These are phyloP conservation scores for Citrullus amarus DNA, from an alignment of 306 rosid species.

Conservation along the genomic window DNA sequence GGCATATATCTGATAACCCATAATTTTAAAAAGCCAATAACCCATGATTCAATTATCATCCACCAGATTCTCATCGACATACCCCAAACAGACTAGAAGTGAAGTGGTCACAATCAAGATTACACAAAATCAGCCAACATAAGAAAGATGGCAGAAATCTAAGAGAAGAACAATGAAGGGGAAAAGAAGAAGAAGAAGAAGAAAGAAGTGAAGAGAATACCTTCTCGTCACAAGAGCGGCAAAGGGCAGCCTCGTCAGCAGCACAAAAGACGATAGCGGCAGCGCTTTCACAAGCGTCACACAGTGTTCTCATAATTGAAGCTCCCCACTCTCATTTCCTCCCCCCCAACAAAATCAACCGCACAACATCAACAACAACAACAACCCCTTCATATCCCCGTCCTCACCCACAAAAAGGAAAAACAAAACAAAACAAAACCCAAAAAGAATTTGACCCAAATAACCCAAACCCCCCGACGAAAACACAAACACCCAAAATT, in stretches of 20 bases:
- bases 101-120: background rate
- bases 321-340: slow-evolving; percentile 59
- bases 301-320: slow-evolving; percentile 90
- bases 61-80: background rate
- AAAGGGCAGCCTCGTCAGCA: slow-evolving; percentile 97
- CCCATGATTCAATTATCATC: background rate
- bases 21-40: background rate
- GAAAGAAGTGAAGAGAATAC: slow-evolving; percentile 17
- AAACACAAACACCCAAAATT: background rate
- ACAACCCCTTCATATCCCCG: background rate
- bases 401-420: background rate
- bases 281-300: slow-evolving; percentile 96
- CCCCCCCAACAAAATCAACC: slow-evolving; percentile 11
- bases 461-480: background rate
- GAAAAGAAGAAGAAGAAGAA: background rate
- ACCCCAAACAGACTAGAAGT: background rate
- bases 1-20: background rate
- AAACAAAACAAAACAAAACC: background rate
- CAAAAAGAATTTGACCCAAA: background rate
- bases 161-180: background rate
- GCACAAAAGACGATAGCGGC: slow-evolving; percentile 96
- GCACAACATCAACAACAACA: background rate
- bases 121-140: background rate
- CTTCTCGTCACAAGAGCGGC: slow-evolving; percentile 93
- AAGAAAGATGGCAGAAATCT: background rate